Conservation (phyloP, 768 basidiomycete species). For the Boletus subparvulus region DNA sequence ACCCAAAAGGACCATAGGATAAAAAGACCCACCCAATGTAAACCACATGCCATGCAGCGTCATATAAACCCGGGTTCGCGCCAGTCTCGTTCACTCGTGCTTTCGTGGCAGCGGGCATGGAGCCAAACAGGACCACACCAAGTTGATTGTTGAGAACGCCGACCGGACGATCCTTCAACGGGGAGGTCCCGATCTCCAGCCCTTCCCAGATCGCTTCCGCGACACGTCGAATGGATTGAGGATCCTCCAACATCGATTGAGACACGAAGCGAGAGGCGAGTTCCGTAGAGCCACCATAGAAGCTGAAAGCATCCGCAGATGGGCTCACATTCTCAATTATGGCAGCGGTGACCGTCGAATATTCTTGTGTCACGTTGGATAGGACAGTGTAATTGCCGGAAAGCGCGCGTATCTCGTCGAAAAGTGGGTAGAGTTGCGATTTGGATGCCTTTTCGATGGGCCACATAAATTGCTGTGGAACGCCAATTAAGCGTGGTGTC, state of each 20-base stretch:
- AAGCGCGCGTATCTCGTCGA: constrained; percentile 11
- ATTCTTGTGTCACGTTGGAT: constrained; percentile 13
- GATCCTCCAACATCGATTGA: constrained; percentile 3
- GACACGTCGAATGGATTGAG: constrained; percentile 1
- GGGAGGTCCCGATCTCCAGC: not conserved
- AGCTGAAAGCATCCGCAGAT: constrained; percentile 1
- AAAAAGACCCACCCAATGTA: constrained; percentile 2
- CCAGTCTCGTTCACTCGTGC: constrained; percentile 13
- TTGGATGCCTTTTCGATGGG: constrained; percentile 1
- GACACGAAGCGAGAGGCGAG: constrained; percentile 17
- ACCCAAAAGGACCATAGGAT: not conserved
- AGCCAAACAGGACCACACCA: not conserved
- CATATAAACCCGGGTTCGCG: constrained; percentile 21
- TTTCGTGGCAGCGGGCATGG: constrained; percentile 1
- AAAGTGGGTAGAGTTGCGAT: constrained; percentile 12
- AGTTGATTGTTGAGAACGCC: not conserved
- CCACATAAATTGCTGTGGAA: not conserved
- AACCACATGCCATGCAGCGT: constrained; percentile 15
- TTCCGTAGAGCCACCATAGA: constrained; percentile 10
- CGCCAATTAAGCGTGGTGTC: not conserved
- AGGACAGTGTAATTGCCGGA: constrained; percentile 9
- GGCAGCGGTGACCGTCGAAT: constrained; percentile 10
- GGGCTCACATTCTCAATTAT: constrained; percentile 6
- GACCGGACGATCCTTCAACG: not conserved
- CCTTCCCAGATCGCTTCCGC: constrained; percentile 18